Percentiles rank a stretch among this genome's conserved stretches.
These are phyloP conservation scores for Fusarium sp. DNA, from an alignment of 2,329 filamentous ascomycete genomes.

Conservation along the genomic window DNA sequence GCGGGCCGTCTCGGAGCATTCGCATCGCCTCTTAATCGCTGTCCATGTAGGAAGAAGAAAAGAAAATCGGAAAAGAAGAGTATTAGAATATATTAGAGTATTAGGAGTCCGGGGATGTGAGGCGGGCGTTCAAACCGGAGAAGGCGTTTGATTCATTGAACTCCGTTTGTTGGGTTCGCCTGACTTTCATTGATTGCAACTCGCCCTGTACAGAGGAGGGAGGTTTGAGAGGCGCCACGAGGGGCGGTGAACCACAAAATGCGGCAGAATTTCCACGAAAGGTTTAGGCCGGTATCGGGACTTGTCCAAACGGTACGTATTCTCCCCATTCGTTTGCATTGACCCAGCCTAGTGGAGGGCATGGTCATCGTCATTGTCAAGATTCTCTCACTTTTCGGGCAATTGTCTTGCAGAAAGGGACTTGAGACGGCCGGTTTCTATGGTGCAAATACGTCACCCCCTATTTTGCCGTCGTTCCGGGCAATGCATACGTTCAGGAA, in stretches of 20 bases:
- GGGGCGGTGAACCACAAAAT: conserved; percentile 42
- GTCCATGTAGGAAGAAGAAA: conserved; percentile 18
- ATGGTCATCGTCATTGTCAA: conserved; percentile 26
- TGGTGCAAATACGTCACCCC: conserved; percentile 27
- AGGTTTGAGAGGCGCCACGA: conserved; percentile 26
- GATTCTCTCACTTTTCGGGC: conserved; percentile 23
- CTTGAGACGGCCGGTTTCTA: conserved; percentile 10
- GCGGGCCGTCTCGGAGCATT: conserved; percentile 29
- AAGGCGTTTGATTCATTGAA: conserved; percentile 15
- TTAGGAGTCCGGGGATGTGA: neutral
- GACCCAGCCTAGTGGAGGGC: conserved; percentile 13
- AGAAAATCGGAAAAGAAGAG: neutral
- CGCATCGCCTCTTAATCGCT: conserved; percentile 34
- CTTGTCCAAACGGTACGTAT: conserved; percentile 24
- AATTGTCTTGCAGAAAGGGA: conserved; percentile 19
- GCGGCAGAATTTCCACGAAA: conserved; percentile 41
- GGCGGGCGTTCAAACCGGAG: conserved; percentile 10
- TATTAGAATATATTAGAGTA: neutral
- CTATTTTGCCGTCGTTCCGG: neutral
- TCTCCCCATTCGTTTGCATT: conserved; percentile 26
- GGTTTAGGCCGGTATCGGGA: conserved; percentile 3
- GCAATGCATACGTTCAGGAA: neutral
- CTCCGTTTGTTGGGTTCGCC: conserved; percentile 20
- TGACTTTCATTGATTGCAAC: conserved; percentile 24
- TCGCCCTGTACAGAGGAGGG: conserved; percentile 17